phyloP scores from a whole-genome alignment of 768 basidiomycete species.

The Auriscalpium microsporum region DNA sequence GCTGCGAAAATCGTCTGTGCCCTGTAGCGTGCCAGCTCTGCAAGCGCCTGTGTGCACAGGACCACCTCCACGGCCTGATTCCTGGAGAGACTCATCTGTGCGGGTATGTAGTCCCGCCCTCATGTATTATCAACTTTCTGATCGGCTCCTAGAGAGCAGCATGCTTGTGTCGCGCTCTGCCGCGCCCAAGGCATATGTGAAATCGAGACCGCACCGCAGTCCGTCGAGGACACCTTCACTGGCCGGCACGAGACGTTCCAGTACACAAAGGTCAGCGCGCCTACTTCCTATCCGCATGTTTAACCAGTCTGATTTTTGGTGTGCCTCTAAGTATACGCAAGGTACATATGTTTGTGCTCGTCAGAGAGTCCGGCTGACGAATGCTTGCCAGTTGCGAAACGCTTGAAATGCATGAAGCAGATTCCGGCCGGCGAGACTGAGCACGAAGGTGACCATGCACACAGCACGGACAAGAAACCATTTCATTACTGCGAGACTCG shows the following conservation, averaged over 20 bases:
- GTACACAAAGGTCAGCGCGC: conserved; percentile 46
- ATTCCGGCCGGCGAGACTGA: conserved; percentile 34
- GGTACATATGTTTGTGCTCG: conserved; percentile 21
- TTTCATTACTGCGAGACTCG: conserved; percentile 49
- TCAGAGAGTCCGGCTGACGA: too few species aligned
- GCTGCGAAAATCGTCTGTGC: conserved; percentile 44
- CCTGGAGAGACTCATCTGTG: conserved; percentile 40
- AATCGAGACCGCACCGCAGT: conserved; percentile 49
- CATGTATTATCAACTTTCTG: not conserved
- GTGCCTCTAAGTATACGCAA: conserved; percentile 43
- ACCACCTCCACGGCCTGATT: conserved; percentile 45
- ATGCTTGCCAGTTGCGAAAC: conserved; percentile 33
- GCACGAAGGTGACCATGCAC: conserved; percentile 43
- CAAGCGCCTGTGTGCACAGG: conserved; percentile 39
- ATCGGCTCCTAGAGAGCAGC: conserved; percentile 35
- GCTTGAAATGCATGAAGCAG: conserved; percentile 38
- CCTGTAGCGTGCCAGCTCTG: conserved; percentile 49
- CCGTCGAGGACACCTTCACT: conserved; percentile 53
- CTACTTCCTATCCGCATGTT: not conserved
- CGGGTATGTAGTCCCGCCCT: conserved; percentile 31
- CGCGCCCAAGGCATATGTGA: conserved; percentile 43
- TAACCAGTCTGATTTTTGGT: not conserved
- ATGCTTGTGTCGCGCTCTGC: conserved; percentile 38
- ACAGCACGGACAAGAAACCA: conserved; percentile 34
- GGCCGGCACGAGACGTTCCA: conserved; percentile 54